Evolutionary conservation across 139 green algal genomes (phyloP).

Genomic region (Pseudopediastrum boryanum): DNA sequence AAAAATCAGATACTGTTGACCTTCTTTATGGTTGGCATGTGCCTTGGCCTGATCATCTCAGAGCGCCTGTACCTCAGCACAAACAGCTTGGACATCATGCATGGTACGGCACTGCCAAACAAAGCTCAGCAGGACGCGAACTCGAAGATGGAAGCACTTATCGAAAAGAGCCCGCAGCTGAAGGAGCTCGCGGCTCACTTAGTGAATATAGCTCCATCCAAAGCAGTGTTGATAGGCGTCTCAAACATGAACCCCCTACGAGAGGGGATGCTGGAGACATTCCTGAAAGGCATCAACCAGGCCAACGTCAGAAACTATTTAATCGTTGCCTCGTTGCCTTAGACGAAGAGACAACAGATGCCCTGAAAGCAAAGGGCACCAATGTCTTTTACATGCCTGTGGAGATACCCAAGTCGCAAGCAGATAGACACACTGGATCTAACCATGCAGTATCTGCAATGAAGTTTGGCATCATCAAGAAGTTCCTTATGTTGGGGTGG

Average conservation of each 20-base stretch:
- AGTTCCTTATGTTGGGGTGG: constrained; percentile 91
- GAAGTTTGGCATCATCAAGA: constrained; percentile 91
- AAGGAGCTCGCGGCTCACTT: constrained; percentile 45
- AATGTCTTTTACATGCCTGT: constrained; percentile 53
- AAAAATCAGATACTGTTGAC: constrained; percentile 45
- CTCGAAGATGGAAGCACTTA: too few relatives aligned
- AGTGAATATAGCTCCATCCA: constrained; percentile 70
- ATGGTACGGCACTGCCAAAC: constrained; percentile 3
- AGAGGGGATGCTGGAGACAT: constrained; percentile 74
- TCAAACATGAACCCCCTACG: constrained; percentile 85
- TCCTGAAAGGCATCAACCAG: constrained; percentile 60
- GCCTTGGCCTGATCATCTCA: constrained; percentile 64
- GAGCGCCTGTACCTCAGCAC: constrained; percentile 66
- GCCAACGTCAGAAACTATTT: constrained; percentile 80
- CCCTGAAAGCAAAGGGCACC: constrained; percentile 43
- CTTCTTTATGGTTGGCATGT: constrained; percentile 66
- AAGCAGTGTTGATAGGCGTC: constrained; percentile 90
- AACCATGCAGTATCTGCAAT: constrained; percentile 78
- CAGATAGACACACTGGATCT: constrained; percentile 58
- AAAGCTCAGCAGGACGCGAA: too few relatives aligned
- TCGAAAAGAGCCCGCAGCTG: not conserved
- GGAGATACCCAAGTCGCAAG: constrained; percentile 52
- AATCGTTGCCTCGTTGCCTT: constrained; percentile 93
- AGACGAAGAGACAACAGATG: constrained; percentile 71
- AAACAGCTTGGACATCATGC: constrained; percentile 24